Conservation (phyloP, 192 early-diverging fungal genomes). For the Gonapodya prolifera region DNA sequence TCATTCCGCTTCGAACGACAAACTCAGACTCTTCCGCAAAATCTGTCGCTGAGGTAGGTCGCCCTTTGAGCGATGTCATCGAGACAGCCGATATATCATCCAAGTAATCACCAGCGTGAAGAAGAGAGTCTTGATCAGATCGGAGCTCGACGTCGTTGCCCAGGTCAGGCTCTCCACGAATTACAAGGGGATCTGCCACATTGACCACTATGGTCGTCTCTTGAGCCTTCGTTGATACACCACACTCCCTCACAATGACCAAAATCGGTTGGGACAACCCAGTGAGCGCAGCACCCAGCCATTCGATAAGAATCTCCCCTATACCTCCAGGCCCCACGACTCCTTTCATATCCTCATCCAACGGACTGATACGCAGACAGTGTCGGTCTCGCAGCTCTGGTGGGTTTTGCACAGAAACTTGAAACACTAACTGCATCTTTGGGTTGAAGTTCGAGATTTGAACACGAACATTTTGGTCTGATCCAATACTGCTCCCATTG, state of each 20-base stretch:
- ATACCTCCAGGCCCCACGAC: conserved; percentile 42
- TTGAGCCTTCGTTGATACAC: conserved; percentile 42
- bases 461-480: conserved; percentile 20
- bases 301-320: conserved; percentile 39
- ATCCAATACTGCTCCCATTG: background rate
- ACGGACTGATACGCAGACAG: conserved; percentile 41
- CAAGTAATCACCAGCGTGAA: background rate
- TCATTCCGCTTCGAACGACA: background rate
- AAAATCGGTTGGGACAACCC: conserved; percentile 67
- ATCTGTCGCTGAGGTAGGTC: background rate
- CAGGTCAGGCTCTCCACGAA: background rate
- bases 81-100: background rate
- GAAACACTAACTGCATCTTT: conserved; percentile 49
- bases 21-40: background rate
- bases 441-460: conserved; percentile 50
- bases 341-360: conserved; percentile 45
- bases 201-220: conserved; percentile 52
- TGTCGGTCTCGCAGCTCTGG: conserved; percentile 54
- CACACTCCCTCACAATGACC: conserved; percentile 52
- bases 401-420: conserved; percentile 58
- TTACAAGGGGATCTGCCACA: conserved; percentile 30
- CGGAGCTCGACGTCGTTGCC: background rate
- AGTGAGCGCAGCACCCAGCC: conserved; percentile 41
- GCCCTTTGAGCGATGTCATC: background rate
- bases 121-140: background rate